A percentile compares a stretch with the other conserved stretches of the same genome.
phyloP scores from a whole-genome alignment of 1,284 basidiomycete genomes.

The Ganoderma leucocontextum region DNA sequence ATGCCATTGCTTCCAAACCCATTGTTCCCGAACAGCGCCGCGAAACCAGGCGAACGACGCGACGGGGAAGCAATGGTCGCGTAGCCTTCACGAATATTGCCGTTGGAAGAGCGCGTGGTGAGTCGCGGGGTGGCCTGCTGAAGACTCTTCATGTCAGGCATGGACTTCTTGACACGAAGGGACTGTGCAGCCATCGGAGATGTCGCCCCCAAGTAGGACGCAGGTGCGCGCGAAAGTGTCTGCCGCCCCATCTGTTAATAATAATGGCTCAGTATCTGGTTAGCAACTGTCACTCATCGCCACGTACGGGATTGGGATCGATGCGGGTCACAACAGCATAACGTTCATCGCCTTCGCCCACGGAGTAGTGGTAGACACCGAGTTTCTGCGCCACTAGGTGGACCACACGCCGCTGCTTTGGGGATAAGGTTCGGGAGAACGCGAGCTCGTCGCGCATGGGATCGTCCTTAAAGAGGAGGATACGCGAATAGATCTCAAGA shows the following conservation, averaged over 20 bases:
- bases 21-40: slow-evolving; percentile 54
- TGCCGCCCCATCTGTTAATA: slow-evolving; percentile 43
- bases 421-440: slow-evolving; percentile 86
- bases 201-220: slow-evolving; percentile 69
- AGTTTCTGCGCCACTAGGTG: slow-evolving; percentile 97
- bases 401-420: slow-evolving; percentile 91
- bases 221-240: slow-evolving; percentile 79
- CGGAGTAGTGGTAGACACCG: slow-evolving; percentile 92
- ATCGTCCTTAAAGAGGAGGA: slow-evolving; percentile 98
- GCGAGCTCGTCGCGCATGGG: slow-evolving; percentile 97
- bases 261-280: slow-evolving; percentile 21
- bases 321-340: slow-evolving; percentile 93
- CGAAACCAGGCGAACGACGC: slow-evolving; percentile 74
- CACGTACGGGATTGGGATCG: slow-evolving; percentile 73
- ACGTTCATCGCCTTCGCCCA: slow-evolving; percentile 92
- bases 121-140: slow-evolving; percentile 85
- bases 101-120: slow-evolving; percentile 85
- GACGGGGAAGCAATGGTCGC: slow-evolving; percentile 87
- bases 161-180: slow-evolving; percentile 92
- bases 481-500: slow-evolving; percentile 96
- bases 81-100: slow-evolving; percentile 91
- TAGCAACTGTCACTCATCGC: slow-evolving; percentile 24
- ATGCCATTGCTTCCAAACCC: slow-evolving; percentile 56
- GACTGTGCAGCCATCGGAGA: slow-evolving; percentile 59
- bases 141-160: slow-evolving; percentile 91